Evolutionary conservation across 1,284 basidiomycete species (phyloP), one percentile per base, ranked within the genome.

Genomic region (Lentinus polychrous): DNA sequence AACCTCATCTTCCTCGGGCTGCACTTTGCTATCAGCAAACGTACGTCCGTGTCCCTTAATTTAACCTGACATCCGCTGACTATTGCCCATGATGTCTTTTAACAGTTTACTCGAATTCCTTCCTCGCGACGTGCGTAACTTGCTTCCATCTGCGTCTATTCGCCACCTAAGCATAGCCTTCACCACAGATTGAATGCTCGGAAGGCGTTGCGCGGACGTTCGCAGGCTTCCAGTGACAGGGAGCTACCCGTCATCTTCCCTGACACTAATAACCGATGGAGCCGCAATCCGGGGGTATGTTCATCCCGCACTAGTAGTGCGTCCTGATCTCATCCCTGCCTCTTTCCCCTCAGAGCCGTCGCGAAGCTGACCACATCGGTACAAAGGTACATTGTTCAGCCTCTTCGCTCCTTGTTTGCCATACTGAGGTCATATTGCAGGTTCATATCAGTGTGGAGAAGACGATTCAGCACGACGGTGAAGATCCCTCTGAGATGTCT

Each of bases 1-100:
- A 76, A 72, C 49, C 60, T 76, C 2, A 54, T 75, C 7, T 76
- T 75, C 51, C 63, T 76, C 58, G 74, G 69, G 5, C 57, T 76
- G 24, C 73, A 76, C 53, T 76, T 76, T 50, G 61, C 69, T 20
- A 73, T 76, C 43, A 67, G 69, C 52, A 76, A 76, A 55, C 52
- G 73, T 75, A 38, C 46, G 62, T 58, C 7, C 27, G 27, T 10
- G 10, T 27, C 27, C 10, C n/a, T 37, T 36, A 23, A 27, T 34
- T 17, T 38, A 8, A 20, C 11, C 17, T 35, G 15, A 18, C n/a
- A 15, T 18, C 11, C 22, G n/a, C 31, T 46, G 27, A 27, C 22
- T 7, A 15, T 24, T 32, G 14, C 22, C 24, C 15, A 33, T 33
- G 23, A 42, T 14, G 15, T 4, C 7, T 2, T 27, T 15, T 27